Conservation (phyloP, 257 asterid species). For the Lycium barbarum region DNA sequence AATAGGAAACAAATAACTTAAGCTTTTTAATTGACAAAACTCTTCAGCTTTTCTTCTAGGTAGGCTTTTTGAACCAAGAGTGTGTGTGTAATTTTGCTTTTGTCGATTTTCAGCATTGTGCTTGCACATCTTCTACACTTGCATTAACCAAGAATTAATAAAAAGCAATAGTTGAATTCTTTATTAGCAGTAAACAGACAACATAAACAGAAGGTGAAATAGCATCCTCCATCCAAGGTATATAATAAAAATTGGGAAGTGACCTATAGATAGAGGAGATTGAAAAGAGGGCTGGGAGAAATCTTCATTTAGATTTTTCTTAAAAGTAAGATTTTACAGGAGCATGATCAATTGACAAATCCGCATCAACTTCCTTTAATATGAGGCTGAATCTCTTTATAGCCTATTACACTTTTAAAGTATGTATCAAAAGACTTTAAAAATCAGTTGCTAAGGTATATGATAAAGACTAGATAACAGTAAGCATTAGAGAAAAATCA, state of each 20-base stretch:
- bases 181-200: neutral
- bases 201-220: neutral
- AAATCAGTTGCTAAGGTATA: constrained; percentile 16
- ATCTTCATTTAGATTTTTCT: neutral
- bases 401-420: neutral
- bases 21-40: no score
- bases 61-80: no score
- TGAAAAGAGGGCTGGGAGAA: neutral
- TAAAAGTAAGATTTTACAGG: neutral
- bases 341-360: neutral
- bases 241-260: constrained; percentile 13
- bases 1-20: no score
- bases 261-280: neutral
- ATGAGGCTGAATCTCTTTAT: neutral
- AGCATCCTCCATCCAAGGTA: neutral
- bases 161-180: no score
- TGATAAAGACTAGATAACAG: neutral
- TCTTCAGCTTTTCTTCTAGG: no score
- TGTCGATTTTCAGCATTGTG: no score
- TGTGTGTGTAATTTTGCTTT: no score
- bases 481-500: neutral
- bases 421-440: constrained; percentile 3
- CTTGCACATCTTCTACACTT: no score
- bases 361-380: neutral
- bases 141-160: no score